These are phyloP conservation scores for Microcos paniculata DNA, from an alignment of 345 rosid species.

Conservation along the genomic window DNA sequence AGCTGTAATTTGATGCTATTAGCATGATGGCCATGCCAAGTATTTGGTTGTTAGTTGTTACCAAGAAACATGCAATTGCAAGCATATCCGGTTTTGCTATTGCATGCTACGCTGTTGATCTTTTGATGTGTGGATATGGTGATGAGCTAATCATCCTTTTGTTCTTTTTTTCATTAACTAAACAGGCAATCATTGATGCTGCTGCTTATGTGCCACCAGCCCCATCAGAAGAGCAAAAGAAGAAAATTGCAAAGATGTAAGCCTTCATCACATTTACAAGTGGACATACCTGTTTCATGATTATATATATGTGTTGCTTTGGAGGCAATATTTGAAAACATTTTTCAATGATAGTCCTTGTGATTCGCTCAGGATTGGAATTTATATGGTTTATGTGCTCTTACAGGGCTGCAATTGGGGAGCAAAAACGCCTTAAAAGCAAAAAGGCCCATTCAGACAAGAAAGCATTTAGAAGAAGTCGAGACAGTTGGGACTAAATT, in stretches of 20 bases:
- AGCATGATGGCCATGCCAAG: not conserved
- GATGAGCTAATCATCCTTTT: not conserved
- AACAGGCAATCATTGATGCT: conserved; percentile 84
- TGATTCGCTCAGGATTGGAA: not conserved
- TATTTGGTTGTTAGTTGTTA: not conserved
- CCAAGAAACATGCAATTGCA: conserved; percentile 1
- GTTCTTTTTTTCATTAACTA: conserved; percentile 14
- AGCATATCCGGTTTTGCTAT: not conserved
- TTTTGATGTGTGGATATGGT: not conserved
- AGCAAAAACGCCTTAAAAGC: conserved; percentile 70
- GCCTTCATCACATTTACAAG: conserved; percentile 16
- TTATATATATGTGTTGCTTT: not conserved
- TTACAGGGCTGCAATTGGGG: conserved; percentile 84
- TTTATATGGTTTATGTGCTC: conserved; percentile 1
- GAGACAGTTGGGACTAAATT: conserved; percentile 68
- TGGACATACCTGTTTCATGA: not conserved
- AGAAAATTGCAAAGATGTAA: conserved; percentile 79
- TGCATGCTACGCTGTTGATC: not conserved
- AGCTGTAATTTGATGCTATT: not conserved
- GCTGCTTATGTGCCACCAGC: conserved; percentile 96
- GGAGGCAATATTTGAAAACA: not conserved
- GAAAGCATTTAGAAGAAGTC: conserved; percentile 79
- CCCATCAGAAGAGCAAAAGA: conserved; percentile 97
- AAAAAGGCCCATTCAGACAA: conserved; percentile 78
- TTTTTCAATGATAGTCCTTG: not conserved